Conservation (phyloP, 2,329 filamentous ascomycete species). For the Aspergillus proliferans region DNA sequence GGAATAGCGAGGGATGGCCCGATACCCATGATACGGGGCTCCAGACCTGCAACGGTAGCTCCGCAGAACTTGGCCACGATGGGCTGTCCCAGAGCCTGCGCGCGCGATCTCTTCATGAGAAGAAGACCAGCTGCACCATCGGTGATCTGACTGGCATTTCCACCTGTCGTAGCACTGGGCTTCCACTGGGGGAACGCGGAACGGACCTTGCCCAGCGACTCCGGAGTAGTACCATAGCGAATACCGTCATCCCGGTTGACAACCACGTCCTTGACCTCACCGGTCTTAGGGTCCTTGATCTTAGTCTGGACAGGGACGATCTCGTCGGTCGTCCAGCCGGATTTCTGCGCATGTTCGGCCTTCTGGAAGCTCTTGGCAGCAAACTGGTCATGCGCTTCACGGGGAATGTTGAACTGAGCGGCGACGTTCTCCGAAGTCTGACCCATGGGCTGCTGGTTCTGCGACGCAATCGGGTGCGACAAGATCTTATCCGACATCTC, state of each 20-base stretch:
- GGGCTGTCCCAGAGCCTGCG: conserved; percentile 72
- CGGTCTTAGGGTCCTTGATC: conserved; percentile 80
- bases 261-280: conserved; percentile 69
- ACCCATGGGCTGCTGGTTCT: conserved; percentile 94
- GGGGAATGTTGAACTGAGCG: conserved; percentile 63
- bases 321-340: conserved; percentile 79
- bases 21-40: conserved; percentile 86
- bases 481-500: conserved; percentile 81
- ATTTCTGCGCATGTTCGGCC: conserved; percentile 71
- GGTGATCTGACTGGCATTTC: conserved; percentile 87
- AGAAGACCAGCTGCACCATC: conserved; percentile 88
- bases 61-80: conserved; percentile 86
- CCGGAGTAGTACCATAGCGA: conserved; percentile 71
- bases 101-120: conserved; percentile 83
- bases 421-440: conserved; percentile 89
- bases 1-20: conserved; percentile 90
- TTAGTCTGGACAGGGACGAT: conserved; percentile 77
- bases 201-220: conserved; percentile 76
- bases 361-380: conserved; percentile 82
- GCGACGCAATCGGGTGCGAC: conserved; percentile 66
- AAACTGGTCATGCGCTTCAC: conserved; percentile 71
- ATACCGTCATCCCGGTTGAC: conserved; percentile 80
- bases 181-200: conserved; percentile 69
- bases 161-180: conserved; percentile 82
- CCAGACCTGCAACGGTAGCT: conserved; percentile 74